Evolutionary conservation across 2,329 filamentous ascomycete species (phyloP), one percentile per base, ranked within the genome.

Genomic region (Botrytis pseudocinerea): DNA sequence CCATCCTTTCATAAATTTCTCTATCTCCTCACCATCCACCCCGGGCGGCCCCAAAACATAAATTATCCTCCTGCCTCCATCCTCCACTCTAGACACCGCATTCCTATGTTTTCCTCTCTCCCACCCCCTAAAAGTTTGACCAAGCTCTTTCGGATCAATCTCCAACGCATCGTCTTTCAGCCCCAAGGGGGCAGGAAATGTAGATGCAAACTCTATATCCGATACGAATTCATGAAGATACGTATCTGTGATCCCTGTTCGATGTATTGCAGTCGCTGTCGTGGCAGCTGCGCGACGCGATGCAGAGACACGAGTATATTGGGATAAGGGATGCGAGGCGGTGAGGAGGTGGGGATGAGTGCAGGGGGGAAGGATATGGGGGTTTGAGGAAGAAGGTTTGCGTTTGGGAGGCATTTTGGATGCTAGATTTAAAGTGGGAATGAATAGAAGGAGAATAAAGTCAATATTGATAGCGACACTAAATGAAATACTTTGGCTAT

Each of bases 91-190:
- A 2, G 76, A 77, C 1, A 80, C 76, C 63, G 73, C 73, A 69
- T 78, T 80, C 25, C 77, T 57, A 28, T 77, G 10, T n/a, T 74
- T 74, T 12, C 62, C 71, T 35, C 73, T 57, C 40, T 71, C 72
- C 77, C 77, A 80, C 16, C 71, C 68, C n/a, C 76, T 64, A n/a
- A 78, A 40, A 54, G 74, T 79, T 48, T 80, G 78, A 7, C 76
- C 65, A 5, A 71, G 70, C 35, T 76, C 71, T 7, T 57, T 73
- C 3, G 78, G 75, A 70, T 79, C 75, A 12, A 66, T 60, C 4
- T 74, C 73, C 18, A 80, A 73, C 54, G 78, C 78, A 69, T 79
- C 78, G 20, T 71, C 75, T 0, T 77, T 76, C 22, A 80, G 70
- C 18, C 78, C 69, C 18, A 80, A 73, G 7, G 79, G 77, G 0